Evolutionary conservation across 139 green algal species (phyloP).

Genomic region (Coccomyxa sp.): DNA sequence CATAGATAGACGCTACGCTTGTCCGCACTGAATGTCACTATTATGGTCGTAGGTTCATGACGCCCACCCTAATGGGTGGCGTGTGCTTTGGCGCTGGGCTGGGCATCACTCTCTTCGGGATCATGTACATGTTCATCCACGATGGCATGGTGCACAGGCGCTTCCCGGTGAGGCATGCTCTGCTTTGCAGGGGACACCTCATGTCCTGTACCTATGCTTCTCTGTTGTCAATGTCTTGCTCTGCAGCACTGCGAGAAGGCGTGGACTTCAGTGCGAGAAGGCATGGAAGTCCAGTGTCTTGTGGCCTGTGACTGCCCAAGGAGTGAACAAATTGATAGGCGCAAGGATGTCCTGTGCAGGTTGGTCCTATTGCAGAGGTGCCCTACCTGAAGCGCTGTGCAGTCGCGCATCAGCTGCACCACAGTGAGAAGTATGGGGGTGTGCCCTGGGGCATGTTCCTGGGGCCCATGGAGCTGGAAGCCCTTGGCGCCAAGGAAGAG

Average conservation of each 20-base stretch:
- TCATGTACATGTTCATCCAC: slow-evolving; percentile 98
- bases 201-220: too few relatives aligned
- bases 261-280: too few relatives aligned
- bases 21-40: too few relatives aligned
- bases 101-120: slow-evolving; percentile 97
- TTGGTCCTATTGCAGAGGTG: slow-evolving; percentile 29
- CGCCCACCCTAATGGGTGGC: slow-evolving; percentile 44
- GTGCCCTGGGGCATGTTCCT: slow-evolving; percentile 96
- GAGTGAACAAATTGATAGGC: too few relatives aligned
- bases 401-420: slow-evolving; percentile 92
- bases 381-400: slow-evolving; percentile 85
- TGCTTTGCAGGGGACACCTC: too few relatives aligned
- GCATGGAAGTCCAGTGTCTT: too few relatives aligned
- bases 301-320: too few relatives aligned
- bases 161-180: slow-evolving; percentile 85
- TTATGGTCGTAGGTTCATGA: slow-evolving; percentile 57
- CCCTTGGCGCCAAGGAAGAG: slow-evolving; percentile 55
- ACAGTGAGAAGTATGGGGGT: slow-evolving; percentile 89
- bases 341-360: background rate
- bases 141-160: slow-evolving; percentile 93
- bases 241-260: too few relatives aligned
- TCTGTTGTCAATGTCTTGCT: too few relatives aligned
- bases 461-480: slow-evolving; percentile 78
- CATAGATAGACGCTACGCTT: too few relatives aligned
- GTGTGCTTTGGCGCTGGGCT: slow-evolving; percentile 89